phyloP scores from a whole-genome alignment of 1,284 basidiomycete genomes.

The Flammula alnicola region DNA sequence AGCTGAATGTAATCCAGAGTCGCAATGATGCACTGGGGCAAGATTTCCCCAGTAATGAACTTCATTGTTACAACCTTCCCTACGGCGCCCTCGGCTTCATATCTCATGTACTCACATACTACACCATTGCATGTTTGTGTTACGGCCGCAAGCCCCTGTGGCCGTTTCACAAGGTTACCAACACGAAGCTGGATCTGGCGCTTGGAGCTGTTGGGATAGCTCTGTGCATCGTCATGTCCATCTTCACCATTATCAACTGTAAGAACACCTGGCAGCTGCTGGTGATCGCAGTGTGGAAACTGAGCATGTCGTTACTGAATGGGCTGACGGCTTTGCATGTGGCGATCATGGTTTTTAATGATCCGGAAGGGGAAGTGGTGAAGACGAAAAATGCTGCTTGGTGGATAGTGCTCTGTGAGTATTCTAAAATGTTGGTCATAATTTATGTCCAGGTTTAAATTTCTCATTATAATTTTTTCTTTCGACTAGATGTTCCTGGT shows the following conservation, averaged over 20 bases:
- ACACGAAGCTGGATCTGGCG: slow-evolving; percentile 29
- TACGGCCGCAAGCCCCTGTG: slow-evolving; percentile 32
- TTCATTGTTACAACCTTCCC: slow-evolving; percentile 34
- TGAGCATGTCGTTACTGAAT: slow-evolving; percentile 29
- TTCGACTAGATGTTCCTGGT: slow-evolving; percentile 28
- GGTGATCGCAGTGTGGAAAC: slow-evolving; percentile 27
- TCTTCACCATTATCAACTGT: slow-evolving; percentile 27
- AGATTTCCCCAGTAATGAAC: slow-evolving; percentile 25
- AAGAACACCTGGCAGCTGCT: slow-evolving; percentile 28
- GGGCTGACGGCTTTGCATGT: slow-evolving; percentile 26
- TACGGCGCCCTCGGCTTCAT: slow-evolving; percentile 33
- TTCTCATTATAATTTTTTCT: not conserved
- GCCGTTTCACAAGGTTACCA: slow-evolving; percentile 29
- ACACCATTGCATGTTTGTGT: slow-evolving; percentile 32
- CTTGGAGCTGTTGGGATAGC: slow-evolving; percentile 27
- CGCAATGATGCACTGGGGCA: slow-evolving; percentile 15
- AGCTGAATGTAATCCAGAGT: too few relatives aligned
- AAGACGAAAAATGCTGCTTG: slow-evolving; percentile 23
- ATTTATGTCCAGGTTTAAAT: not conserved
- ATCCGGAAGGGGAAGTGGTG: slow-evolving; percentile 19
- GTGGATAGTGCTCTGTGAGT: slow-evolving; percentile 29
- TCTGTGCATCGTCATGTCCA: slow-evolving; percentile 27
- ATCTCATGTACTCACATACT: slow-evolving; percentile 35
- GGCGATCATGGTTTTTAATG: slow-evolving; percentile 24
- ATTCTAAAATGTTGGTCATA: too few relatives aligned